These are phyloP conservation scores for Aspergillus piperis DNA, from an alignment of 2,329 filamentous ascomycete genomes.

Conservation along the genomic window DNA sequence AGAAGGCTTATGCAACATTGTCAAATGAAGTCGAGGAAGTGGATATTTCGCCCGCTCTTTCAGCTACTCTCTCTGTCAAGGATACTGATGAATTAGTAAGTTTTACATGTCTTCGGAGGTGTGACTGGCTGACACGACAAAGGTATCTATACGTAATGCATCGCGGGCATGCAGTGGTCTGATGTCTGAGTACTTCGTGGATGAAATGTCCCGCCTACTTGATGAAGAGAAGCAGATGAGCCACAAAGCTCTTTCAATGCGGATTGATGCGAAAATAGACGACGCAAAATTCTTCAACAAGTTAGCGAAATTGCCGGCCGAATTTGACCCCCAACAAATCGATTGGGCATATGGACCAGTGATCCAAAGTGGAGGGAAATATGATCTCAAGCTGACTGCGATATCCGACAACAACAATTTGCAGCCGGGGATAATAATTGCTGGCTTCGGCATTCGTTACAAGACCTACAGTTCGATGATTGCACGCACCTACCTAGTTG, in stretches of 20 bases:
- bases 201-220: slow-evolving; percentile 95
- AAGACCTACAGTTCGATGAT: slow-evolving; percentile 94
- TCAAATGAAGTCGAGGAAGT: slow-evolving; percentile 86
- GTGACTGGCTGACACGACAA: slow-evolving; percentile 16
- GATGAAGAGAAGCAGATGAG: slow-evolving; percentile 97
- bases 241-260: slow-evolving; percentile 80
- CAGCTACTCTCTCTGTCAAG: slow-evolving; percentile 86
- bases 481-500: slow-evolving; percentile 90
- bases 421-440: slow-evolving; percentile 90
- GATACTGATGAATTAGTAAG: slow-evolving; percentile 83
- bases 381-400: slow-evolving; percentile 79
- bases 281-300: slow-evolving; percentile 90
- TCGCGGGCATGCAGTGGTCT: slow-evolving; percentile 91
- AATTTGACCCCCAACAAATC: slow-evolving; percentile 84
- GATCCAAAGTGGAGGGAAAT: slow-evolving; percentile 93
- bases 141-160: slow-evolving; percentile 88
- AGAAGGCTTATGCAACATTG: slow-evolving; percentile 73
- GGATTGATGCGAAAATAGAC: slow-evolving; percentile 88
- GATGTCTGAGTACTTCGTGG: slow-evolving; percentile 95
- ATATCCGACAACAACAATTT: slow-evolving; percentile 81
- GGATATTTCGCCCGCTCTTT: slow-evolving; percentile 80
- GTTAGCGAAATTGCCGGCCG: slow-evolving; percentile 76
- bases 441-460: slow-evolving; percentile 88
- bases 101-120: slow-evolving; percentile 9
- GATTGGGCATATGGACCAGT: slow-evolving; percentile 93